Conservation (phyloP, 805 yeast genomes). For the Myxozyma kluyveri region DNA sequence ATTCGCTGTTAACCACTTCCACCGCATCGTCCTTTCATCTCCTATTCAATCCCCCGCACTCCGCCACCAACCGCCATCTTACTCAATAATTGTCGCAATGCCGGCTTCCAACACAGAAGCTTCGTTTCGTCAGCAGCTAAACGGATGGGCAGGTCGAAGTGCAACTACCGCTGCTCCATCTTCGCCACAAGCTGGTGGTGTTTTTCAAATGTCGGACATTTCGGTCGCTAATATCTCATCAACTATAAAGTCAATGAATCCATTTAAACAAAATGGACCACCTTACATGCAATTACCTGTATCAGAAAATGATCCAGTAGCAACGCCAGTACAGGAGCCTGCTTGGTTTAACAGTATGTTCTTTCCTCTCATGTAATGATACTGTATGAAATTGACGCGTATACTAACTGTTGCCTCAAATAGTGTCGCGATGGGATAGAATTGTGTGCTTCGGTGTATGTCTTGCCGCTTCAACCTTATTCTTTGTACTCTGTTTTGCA, state of each 20-base stretch:
- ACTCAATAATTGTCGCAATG: neutral
- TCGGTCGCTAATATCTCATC: conserved; percentile 16
- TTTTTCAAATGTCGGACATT: conserved; percentile 16
- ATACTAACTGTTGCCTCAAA: neutral
- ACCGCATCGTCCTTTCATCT: neutral
- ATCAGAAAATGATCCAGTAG: conserved; percentile 47
- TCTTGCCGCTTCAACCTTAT: conserved; percentile 69
- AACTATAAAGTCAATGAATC: conserved; percentile 17
- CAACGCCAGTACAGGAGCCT: conserved; percentile 51
- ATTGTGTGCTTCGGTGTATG: conserved; percentile 74
- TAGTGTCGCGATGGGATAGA: conserved; percentile 70
- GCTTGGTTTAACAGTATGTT: conserved; percentile 57
- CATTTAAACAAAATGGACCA: conserved; percentile 16
- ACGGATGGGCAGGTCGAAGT: conserved; percentile 23
- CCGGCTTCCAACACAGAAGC: conserved; percentile 8
- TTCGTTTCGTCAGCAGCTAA: conserved; percentile 29
- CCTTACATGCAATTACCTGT: conserved; percentile 62
- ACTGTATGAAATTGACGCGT: neutral
- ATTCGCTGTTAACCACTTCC: neutral
- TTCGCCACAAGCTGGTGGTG: neutral
- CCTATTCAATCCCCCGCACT: no score
- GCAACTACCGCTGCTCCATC: conserved; percentile 11
- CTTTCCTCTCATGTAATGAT: neutral
- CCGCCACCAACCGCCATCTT: neutral
- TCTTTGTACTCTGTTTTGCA: conserved; percentile 78